Evolutionary conservation across 306 rosid genomes (phyloP), one percentile per base, ranked within the genome.

Genomic region (Lupinus albus): DNA sequence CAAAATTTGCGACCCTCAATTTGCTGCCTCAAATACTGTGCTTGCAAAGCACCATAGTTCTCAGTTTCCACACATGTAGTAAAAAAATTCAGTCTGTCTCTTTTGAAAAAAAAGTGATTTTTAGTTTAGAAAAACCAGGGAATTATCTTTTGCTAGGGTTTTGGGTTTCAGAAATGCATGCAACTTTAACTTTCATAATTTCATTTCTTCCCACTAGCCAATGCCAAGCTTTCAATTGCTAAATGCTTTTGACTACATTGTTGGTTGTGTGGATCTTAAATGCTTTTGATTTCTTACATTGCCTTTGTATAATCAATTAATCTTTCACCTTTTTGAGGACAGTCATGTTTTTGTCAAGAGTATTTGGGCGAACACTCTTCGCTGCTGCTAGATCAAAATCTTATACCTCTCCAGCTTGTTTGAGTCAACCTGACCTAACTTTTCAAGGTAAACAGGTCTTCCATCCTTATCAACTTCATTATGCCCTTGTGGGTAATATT

Each of bases 391-490:
- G 78, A 72, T 81, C 96, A 9, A 88, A 83, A 80, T 42, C 78
- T 45, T 83, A 77, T 76, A 61, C 86, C 59, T 75, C 91, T 1
- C 61, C 84, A 3, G 80, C 76, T 1, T 77, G 75, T 1, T 78
- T 11, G 90, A 71, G 76, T 94, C 97, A 14, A 94, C 96, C 49
- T 79, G 90, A 3, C 99, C 99, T 38, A 94, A 80, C 15, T 78
- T 88, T 84, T 94, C 99, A 32, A 94, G 86, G 81, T 94, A 94
- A 48, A 94, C 82, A 2, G 96, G 97, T 28, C 84, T 61, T 9
- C 99, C 99, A 0, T 94, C 96, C 78, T 90, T 94, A 50, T 94
- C 99, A 64, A 88, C 82, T 68, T 97, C 99, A 33, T 94, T 96
- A 74, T 90, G 89, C 33, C 99, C 99, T 79, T 94, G 99, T 42